Base-by-base conservation (phyloP, 176 grass and related monocot genomes). In the Secale cereale region DNA sequence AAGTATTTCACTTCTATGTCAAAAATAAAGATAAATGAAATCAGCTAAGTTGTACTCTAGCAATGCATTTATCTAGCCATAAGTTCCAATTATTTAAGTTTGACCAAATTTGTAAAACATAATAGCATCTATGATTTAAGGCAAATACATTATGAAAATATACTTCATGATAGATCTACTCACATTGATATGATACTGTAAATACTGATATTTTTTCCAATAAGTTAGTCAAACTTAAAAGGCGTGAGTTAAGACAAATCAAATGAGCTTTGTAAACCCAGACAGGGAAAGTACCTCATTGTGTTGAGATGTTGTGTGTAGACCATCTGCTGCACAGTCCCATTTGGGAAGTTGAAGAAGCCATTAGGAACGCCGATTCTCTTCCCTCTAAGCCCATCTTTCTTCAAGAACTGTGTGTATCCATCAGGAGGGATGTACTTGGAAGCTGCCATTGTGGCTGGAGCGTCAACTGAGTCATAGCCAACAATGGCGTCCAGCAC, bases 401-500 rank as follows among this genome's bases (percentile, higher is more conserved):
- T 68, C 8, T 79, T 88, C 9, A 90, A 33, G 70, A 90, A 93
- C 45, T 93, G 88, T 12, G 1, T 56, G n/a, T 93, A 93, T 37
- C 88, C 91, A 10, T 82, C 85, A 1, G 3, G 25, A 56, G 88
- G 91, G 59, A 93, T 88, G 71, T 88, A 90, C 3, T 86, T 79
- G 15, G 66, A 87, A 43, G 88, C 85, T 22, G 40, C 16, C 37
- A 1, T 20, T 0, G 91, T 90, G 16, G 88, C 78, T 35, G 11
- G 3, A 1, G 78, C 65, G 67, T 88, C 91, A 2, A 27, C 31
- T 0, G 15, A 20, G 8, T 93, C 91, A 28, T 90, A 93, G 2
- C 91, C 85, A 2, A 77, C 88, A n/a, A 90, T 93, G 8, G 78
- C 81, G 22, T 90, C 91, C 54, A 93, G 72, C 29, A 93, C 81